Percentiles rank a stretch among this genome's conserved stretches.
phyloP scores from a whole-genome alignment of 768 basidiomycete species.

The Boletus tylopilopsis region DNA sequence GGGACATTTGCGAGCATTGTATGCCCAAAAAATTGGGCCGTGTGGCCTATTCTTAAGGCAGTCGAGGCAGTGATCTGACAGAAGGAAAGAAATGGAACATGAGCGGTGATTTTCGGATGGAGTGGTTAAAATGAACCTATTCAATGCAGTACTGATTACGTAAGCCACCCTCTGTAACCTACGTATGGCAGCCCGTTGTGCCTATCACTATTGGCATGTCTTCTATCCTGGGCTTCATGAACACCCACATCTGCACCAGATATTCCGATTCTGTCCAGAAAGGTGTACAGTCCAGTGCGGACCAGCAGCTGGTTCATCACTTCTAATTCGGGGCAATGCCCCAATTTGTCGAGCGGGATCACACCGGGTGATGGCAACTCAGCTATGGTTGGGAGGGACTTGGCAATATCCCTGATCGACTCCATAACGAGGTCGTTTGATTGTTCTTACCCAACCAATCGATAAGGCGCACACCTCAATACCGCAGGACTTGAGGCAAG shows the following conservation, averaged over 20 bases:
- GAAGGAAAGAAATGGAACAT: constrained; percentile 21
- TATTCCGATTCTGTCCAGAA: neutral
- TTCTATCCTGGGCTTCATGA: too few relatives aligned
- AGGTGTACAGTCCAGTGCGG: constrained; percentile 7
- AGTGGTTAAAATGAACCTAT: constrained; percentile 20
- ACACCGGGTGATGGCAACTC: too few relatives aligned
- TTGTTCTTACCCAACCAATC: neutral
- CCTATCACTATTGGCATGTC: too few relatives aligned
- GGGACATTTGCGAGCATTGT: constrained; percentile 22
- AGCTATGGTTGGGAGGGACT: neutral
- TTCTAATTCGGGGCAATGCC: constrained; percentile 6
- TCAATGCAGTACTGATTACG: constrained; percentile 22
- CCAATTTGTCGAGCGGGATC: neutral
- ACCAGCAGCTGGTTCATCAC: neutral
- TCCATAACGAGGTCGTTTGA: neutral
- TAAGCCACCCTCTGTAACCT: too few relatives aligned
- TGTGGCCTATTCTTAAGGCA: constrained; percentile 30
- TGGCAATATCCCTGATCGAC: neutral
- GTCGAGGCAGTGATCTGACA: constrained; percentile 22
- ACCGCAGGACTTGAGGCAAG: neutral
- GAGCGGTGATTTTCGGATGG: constrained; percentile 15
- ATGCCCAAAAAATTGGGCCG: constrained; percentile 15
- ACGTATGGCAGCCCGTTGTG: too few relatives aligned
- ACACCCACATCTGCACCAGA: too few relatives aligned
- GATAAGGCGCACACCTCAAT: neutral